Evolutionary conservation across 768 basidiomycete species (phyloP).

Genomic region (Xerocomus spinulosus): DNA sequence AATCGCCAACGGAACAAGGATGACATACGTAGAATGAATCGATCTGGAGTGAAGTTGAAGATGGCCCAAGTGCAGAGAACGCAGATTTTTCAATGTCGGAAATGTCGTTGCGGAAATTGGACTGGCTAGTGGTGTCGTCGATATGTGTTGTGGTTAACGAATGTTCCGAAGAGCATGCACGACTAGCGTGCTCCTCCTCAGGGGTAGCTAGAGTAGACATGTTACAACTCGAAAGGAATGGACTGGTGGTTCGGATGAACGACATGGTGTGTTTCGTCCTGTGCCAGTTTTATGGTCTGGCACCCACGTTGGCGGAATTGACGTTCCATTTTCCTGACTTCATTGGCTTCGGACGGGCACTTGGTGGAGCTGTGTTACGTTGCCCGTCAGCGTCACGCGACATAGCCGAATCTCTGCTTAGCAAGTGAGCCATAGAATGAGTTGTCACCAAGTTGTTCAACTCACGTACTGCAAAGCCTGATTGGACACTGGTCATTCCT

Average conservation of each 20-base stretch:
- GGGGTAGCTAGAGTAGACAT: conserved; percentile 15
- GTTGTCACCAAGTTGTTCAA: not conserved
- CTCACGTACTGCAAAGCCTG: not conserved
- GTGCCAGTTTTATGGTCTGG: not conserved
- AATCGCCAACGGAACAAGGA: not conserved
- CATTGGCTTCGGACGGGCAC: not conserved
- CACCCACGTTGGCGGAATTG: not conserved
- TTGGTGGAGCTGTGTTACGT: conserved; percentile 19
- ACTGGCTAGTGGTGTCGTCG: conserved; percentile 4
- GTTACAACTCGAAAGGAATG: conserved; percentile 12
- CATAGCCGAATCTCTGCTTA: not conserved
- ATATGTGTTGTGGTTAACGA: conserved; percentile 13
- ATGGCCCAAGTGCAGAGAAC: not conserved
- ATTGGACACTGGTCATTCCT: not conserved
- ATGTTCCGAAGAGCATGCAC: conserved; percentile 9
- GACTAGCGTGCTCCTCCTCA: conserved; percentile 6
- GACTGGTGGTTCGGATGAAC: conserved; percentile 7
- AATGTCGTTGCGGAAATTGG: not conserved
- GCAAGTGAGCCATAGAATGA: not conserved
- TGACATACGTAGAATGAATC: conserved; percentile 12
- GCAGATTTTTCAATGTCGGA: conserved; percentile 10
- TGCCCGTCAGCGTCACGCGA: not conserved
- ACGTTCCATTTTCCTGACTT: not conserved
- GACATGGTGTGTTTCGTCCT: not conserved
- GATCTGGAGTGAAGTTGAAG: conserved; percentile 1